Evolutionary conservation across 257 asterid species (phyloP), one percentile per base, ranked within the genome.

Genomic region (Rubia yunnanensis): DNA sequence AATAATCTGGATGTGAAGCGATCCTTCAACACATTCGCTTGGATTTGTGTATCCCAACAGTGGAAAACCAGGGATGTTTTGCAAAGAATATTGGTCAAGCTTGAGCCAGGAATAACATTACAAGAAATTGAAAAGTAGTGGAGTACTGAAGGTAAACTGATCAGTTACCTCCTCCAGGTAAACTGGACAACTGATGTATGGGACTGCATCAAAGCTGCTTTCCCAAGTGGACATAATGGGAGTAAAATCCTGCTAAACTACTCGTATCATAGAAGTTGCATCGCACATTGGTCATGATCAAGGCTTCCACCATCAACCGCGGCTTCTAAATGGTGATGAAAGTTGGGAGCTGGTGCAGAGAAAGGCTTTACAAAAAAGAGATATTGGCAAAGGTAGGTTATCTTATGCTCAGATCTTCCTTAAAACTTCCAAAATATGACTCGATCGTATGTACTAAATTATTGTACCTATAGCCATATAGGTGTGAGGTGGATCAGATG

Each of bases 241-340:
- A 52, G 30, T 14, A 20, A 52, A 52, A 20, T 52, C 23, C 23
- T 52, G 58, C 30, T 52, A n/a, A 5, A 52, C 58, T 20, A 52
- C 58, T 52, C 58, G 58, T 52, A 52, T 1, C 5, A 7, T 26
- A 52, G 28, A 52, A n/a, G 58, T 52, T 26, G 58, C 58, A 8
- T 22, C 23, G 28, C 58, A 52, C 58, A 52, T 52, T 52, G 58
- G 14, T 9, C 58, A 11, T 52, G 58, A 52, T 52, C n/a, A n/a
- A n/a, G 58, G 58, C 58, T 52, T 52, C 58, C 58, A 52, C 58
- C 58, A 52, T 22, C 28, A 52, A 52, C 58, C 30, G 5, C 58
- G 58, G 23, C 28, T 52, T 52, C 58, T 52, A 22, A 52, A 14
- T 14, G 30, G 23, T 1, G 27, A 52, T 52, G 58, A 52, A 52